phyloP scores from a whole-genome alignment of 139 green algal genomes.

The Dunaliella primolecta region DNA sequence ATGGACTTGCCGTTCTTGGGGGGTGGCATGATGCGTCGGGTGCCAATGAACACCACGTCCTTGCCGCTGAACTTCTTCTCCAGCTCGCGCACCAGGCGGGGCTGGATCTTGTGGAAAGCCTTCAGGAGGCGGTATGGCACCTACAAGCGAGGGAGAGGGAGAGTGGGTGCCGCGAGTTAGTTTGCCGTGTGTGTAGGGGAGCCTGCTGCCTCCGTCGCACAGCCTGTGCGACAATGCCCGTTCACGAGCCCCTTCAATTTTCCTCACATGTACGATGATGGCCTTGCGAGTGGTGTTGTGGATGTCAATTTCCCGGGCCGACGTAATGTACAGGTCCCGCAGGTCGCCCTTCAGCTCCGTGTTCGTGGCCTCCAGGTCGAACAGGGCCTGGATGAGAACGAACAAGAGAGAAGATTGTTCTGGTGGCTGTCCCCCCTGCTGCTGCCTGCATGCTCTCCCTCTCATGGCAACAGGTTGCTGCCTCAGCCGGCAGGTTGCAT shows the following conservation, averaged over 20 bases:
- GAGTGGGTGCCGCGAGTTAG: not conserved
- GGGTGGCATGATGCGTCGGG: slow-evolving; percentile 89
- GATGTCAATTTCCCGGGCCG: slow-evolving; percentile 91
- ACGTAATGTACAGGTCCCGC: slow-evolving; percentile 96
- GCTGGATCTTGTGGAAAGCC: slow-evolving; percentile 97
- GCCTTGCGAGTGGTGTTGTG: slow-evolving; percentile 80
- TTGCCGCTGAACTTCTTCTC: slow-evolving; percentile 99
- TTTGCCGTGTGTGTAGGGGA: not conserved
- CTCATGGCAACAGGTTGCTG: no score
- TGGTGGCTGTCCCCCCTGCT: no score
- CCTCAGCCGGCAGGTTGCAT: no score
- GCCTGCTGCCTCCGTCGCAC: not conserved
- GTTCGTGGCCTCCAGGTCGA: slow-evolving; percentile 99
- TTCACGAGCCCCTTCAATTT: not conserved
- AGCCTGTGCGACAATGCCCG: not conserved
- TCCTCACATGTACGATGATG: slow-evolving; percentile 93
- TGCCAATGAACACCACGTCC: slow-evolving; percentile 96
- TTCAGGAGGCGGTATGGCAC: slow-evolving; percentile 97
- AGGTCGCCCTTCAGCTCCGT: slow-evolving; percentile 96
- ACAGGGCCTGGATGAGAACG: slow-evolving; percentile 87
- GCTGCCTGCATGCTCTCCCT: no score
- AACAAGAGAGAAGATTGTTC: no score
- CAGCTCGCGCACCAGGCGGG: slow-evolving; percentile 95
- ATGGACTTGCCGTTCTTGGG: slow-evolving; percentile 61
- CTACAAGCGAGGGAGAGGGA: slow-evolving; percentile 28